A percentile compares a stretch with the other conserved stretches of the same genome.
Conservation (phyloP, 352 stramenopile species). For the Phytophthora pistaciae region DNA sequence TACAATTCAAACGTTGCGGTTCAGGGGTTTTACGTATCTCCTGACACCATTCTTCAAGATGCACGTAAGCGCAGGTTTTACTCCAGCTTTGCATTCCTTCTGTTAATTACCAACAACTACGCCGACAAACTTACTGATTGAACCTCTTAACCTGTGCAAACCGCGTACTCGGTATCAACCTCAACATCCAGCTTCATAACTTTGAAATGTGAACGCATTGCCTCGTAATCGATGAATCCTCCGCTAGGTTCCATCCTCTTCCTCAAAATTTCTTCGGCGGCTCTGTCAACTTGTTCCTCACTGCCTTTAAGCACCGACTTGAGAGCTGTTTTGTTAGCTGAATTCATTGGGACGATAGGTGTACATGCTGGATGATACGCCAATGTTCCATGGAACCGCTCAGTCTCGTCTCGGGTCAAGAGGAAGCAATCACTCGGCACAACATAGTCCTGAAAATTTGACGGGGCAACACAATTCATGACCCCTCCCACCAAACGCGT, state of each 20-base stretch:
- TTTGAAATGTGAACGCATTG: neutral
- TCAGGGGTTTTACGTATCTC: too few relatives aligned
- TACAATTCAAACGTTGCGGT: too few relatives aligned
- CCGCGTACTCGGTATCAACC: constrained; percentile 7
- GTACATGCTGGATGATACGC: constrained; percentile 42
- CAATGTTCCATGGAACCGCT: constrained; percentile 39
- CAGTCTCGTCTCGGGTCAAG: constrained; percentile 31
- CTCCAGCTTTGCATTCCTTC: too few relatives aligned
- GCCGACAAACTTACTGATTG: too few relatives aligned
- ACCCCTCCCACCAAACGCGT: neutral
- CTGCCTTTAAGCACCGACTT: constrained; percentile 21
- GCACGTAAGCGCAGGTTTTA: too few relatives aligned
- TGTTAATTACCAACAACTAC: too few relatives aligned
- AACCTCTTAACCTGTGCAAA: too few relatives aligned
- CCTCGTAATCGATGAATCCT: constrained; percentile 1
- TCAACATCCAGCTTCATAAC: neutral
- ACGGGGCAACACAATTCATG: neutral
- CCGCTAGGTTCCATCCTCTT: constrained; percentile 11
- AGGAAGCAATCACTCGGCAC: constrained; percentile 4
- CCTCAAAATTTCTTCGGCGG: constrained; percentile 1
- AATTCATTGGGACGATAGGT: constrained; percentile 39
- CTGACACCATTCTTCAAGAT: too few relatives aligned
- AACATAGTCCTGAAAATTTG: neutral
- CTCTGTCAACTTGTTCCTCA: neutral
- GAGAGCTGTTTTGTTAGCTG: constrained; percentile 32